A percentile compares a stretch with the other conserved stretches of the same genome.
phyloP scores from a whole-genome alignment of 345 rosid genomes.

The Crucihimalaya himalaica region DNA sequence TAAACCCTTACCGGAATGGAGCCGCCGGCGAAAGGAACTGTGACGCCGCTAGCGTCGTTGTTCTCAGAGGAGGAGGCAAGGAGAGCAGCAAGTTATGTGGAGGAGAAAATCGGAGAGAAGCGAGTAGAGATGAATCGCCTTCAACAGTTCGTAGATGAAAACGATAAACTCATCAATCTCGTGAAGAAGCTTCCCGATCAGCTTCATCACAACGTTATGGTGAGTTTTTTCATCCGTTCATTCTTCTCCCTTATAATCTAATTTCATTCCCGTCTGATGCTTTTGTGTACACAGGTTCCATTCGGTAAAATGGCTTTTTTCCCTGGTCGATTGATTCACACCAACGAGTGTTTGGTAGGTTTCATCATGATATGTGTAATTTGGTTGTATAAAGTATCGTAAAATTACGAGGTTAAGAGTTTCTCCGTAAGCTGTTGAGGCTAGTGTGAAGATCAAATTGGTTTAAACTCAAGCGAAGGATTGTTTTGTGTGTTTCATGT shows the following conservation, averaged over 20 bases:
- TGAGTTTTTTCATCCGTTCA: slow-evolving; percentile 18
- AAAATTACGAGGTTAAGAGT: not conserved
- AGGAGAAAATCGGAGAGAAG: slow-evolving; percentile 61
- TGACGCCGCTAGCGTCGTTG: slow-evolving; percentile 67
- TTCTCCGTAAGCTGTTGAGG: not conserved
- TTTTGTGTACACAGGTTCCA: slow-evolving; percentile 56
- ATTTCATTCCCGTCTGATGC: not conserved
- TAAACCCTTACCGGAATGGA: slow-evolving; percentile 45
- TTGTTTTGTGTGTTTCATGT: not conserved
- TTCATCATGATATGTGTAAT: not conserved
- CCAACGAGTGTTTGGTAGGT: slow-evolving; percentile 75
- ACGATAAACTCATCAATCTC: slow-evolving; percentile 59
- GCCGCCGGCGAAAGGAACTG: slow-evolving; percentile 53
- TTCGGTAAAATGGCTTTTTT: slow-evolving; percentile 85
- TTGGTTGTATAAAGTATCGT: not conserved
- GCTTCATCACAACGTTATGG: slow-evolving; percentile 85
- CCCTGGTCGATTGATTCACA: slow-evolving; percentile 84
- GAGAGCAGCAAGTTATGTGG: slow-evolving; percentile 71
- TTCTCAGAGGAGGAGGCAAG: slow-evolving; percentile 63
- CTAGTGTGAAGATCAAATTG: not conserved
- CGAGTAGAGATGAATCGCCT: slow-evolving; percentile 53
- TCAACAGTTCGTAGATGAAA: slow-evolving; percentile 63
- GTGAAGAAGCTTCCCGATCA: slow-evolving; percentile 73
- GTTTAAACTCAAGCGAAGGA: not conserved
- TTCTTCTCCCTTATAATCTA: not conserved